Evolutionary conservation across 306 rosid species (phyloP), one percentile per base, ranked within the genome.

Genomic region (Trichosanthes cucumerina): DNA sequence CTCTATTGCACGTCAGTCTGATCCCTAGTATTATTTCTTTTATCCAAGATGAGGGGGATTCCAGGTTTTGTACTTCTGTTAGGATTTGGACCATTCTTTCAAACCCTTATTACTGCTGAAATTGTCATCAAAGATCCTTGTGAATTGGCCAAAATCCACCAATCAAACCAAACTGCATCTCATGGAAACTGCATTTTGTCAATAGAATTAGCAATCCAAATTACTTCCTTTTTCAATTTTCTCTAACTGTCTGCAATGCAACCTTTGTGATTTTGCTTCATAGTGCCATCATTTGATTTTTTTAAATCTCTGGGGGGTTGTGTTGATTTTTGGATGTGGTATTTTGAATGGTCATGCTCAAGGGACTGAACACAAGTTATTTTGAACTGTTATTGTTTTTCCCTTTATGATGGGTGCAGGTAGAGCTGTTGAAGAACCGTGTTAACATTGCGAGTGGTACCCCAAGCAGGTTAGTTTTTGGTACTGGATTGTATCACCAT

Each of bases 391-490:
- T 66, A 57, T 76, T 18, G 76, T 52, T 50, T 65, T 80, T 68
- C 34, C 54, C 31, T 53, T 76, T 76, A 18, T 85, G 56, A 14
- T 43, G 79, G 44, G 63, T 83, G 86, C 93, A 92, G 98, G 83
- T 88, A 75, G 82, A 86, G 16, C 83, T 92, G 89, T 80, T 95
- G 77, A 92, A 92, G 83, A 85, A 83, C 76, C 95, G 96, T 36
- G 96, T 95, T 62, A 92, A 95, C 85, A 88, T 92, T 44, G 98
- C 96, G 65, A 83, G 96, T 53, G 97, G 98, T 83, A 94, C 97
- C 3, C 98, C 98, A n/a, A 92, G 93, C 93, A 94, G 98, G 97
- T 94, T 77, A 73, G 82, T 81, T 3, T 43, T 46, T 24, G 0
- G 10, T 23, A 41, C 15, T 71, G 23, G 19, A 7, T 28, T 41